Percentiles rank a stretch among this genome's conserved stretches.
These are phyloP conservation scores for Xylariaceae sp. DNA, from an alignment of 2,329 filamentous ascomycete species.

Conservation along the genomic window DNA sequence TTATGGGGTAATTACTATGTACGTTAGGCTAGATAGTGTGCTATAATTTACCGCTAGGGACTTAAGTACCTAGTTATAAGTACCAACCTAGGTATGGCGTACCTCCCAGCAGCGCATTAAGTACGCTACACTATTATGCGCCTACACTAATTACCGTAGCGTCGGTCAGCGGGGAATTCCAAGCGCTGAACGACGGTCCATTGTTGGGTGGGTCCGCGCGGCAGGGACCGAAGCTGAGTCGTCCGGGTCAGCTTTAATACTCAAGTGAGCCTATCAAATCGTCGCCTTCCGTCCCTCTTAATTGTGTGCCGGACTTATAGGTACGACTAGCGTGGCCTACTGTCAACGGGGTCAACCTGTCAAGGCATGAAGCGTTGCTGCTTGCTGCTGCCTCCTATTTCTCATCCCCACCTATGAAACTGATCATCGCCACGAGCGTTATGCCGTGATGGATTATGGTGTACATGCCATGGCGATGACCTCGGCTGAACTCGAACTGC, in stretches of 20 bases:
- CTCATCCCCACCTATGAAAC: conserved; percentile 28
- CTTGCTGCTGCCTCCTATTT: background rate
- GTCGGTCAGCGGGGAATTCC: background rate
- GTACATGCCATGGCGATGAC: conserved; percentile 24
- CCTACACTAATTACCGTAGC: background rate
- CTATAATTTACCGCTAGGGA: too few species aligned
- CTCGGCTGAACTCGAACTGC: conserved; percentile 10
- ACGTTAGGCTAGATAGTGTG: too few species aligned
- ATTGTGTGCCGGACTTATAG: background rate
- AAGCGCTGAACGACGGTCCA: background rate
- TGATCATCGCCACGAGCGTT: conserved; percentile 27
- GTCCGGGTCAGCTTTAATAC: background rate
- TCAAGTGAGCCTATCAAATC: conserved; percentile 32
- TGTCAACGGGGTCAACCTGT: too few species aligned
- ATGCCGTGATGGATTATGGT: background rate
- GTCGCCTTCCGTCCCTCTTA: conserved; percentile 1
- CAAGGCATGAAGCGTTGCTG: background rate
- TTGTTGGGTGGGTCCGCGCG: background rate
- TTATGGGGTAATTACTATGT: too few species aligned
- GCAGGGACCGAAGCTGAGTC: conserved; percentile 11
- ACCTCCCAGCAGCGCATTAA: too few species aligned
- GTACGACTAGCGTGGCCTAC: too few species aligned
- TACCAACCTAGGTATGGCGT: too few species aligned
- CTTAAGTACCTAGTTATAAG: too few species aligned
- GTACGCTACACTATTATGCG: too few species aligned